These are phyloP conservation scores for Paecilomyces sp. DNA, from an alignment of 2,329 filamentous ascomycete species.

Conservation along the genomic window DNA sequence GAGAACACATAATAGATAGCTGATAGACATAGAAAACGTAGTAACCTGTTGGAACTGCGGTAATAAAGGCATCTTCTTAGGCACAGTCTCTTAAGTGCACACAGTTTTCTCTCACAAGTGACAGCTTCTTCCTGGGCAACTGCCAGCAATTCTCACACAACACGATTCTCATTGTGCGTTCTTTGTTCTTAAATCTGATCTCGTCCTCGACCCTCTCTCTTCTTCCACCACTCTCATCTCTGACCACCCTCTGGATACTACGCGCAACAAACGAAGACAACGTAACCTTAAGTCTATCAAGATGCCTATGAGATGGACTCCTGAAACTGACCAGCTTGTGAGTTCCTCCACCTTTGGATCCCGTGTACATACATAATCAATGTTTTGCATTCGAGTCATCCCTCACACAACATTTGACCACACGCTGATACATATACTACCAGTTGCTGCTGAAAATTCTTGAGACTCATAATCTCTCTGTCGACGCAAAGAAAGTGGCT, in stretches of 20 bases:
- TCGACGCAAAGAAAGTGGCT: conserved; percentile 27
- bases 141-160: neutral
- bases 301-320: conserved; percentile 32
- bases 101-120: neutral
- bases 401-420: neutral
- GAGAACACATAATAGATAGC: neutral
- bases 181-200: neutral
- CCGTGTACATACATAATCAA: neutral
- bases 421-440: neutral
- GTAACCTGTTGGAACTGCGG: neutral
- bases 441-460: conserved; percentile 35
- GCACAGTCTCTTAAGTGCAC: neutral
- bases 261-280: neutral
- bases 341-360: neutral
- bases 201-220: neutral
- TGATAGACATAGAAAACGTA: neutral
- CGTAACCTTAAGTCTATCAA: neutral
- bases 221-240: conserved; percentile 1
- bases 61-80: neutral
- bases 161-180: neutral
- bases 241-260: neutral
- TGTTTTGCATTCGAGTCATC: neutral
- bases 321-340: conserved; percentile 30
- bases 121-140: neutral
- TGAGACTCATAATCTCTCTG: conserved; percentile 28